Evolutionary conservation across 148 eudicot genomes (phyloP).

Genomic region (Cornus suecica): DNA sequence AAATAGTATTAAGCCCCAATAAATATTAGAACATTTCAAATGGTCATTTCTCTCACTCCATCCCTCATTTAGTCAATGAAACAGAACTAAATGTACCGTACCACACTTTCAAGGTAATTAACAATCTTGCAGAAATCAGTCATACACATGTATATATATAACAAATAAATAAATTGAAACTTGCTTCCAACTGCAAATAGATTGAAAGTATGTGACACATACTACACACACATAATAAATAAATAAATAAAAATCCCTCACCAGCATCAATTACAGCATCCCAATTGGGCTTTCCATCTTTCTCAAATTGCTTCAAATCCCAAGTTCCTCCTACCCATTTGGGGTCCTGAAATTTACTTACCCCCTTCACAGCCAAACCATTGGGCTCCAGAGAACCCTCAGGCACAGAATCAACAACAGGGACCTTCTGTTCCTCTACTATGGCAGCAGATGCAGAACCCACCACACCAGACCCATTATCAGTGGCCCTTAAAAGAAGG

Average conservation of each 20-base stretch:
- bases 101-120: no score
- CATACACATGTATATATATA: no score
- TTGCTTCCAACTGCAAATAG: neutral
- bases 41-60: neutral
- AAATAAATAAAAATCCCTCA: conserved; percentile 20
- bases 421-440: conserved; percentile 32
- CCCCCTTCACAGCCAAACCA: conserved; percentile 27
- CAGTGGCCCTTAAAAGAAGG: conserved; percentile 34
- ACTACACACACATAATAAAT: neutral
- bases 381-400: conserved; percentile 31
- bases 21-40: neutral
- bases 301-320: conserved; percentile 76
- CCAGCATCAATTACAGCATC: conserved; percentile 98
- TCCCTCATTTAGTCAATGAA: neutral
- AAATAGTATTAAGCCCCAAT: neutral
- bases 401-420: conserved; percentile 11
- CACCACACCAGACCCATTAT: conserved; percentile 47
- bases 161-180: no score
- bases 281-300: conserved; percentile 70
- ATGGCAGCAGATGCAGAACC: conserved; percentile 21
- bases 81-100: no score
- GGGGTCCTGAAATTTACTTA: conserved; percentile 46
- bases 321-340: conserved; percentile 85
- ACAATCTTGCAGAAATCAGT: neutral
- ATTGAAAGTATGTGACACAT: no score